Percentiles rank a stretch among this genome's conserved stretches.
These are phyloP conservation scores for Pleoardoris graminearum DNA, from an alignment of 2,329 filamentous ascomycete genomes.

Conservation along the genomic window DNA sequence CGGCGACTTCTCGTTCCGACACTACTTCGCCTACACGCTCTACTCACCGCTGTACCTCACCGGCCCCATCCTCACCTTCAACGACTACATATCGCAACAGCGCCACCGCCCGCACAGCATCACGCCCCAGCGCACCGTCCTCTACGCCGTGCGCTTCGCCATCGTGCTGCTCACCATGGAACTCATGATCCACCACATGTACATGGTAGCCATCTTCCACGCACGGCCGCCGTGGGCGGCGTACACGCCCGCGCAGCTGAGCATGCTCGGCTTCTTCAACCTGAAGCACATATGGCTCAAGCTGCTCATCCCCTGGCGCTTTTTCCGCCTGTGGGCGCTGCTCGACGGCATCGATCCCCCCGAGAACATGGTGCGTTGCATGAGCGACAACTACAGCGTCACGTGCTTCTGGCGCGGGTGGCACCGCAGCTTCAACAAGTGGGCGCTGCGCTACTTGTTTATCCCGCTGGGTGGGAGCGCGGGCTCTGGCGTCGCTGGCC, in stretches of 20 bases:
- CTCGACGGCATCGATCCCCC: constrained; percentile 90
- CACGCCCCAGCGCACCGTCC: constrained; percentile 68
- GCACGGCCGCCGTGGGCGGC: constrained; percentile 75
- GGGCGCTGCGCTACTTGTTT: constrained; percentile 92
- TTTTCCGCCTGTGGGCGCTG: constrained; percentile 96
- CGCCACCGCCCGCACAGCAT: constrained; percentile 75
- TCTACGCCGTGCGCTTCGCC: constrained; percentile 82
- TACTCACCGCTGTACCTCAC: constrained; percentile 93
- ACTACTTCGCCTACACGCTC: constrained; percentile 85
- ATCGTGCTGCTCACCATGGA: constrained; percentile 87
- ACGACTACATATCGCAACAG: constrained; percentile 90
- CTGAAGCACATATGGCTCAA: constrained; percentile 98
- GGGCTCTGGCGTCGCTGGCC: constrained; percentile 39
- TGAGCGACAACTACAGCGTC: constrained; percentile 91
- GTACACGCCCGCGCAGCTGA: constrained; percentile 86
- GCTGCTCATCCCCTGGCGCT: constrained; percentile 93
- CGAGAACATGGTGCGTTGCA: constrained; percentile 97
- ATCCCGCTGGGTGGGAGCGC: constrained; percentile 79
- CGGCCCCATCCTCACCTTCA: constrained; percentile 94
- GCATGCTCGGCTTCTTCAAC: constrained; percentile 92
- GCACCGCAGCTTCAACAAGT: constrained; percentile 95
- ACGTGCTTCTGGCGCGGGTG: constrained; percentile 93
- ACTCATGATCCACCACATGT: constrained; percentile 80
- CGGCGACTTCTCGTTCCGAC: constrained; percentile 75
- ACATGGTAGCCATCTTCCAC: constrained; percentile 90